phyloP scores from a whole-genome alignment of 805 yeast genomes.

The Teunomyces gatunensis region DNA sequence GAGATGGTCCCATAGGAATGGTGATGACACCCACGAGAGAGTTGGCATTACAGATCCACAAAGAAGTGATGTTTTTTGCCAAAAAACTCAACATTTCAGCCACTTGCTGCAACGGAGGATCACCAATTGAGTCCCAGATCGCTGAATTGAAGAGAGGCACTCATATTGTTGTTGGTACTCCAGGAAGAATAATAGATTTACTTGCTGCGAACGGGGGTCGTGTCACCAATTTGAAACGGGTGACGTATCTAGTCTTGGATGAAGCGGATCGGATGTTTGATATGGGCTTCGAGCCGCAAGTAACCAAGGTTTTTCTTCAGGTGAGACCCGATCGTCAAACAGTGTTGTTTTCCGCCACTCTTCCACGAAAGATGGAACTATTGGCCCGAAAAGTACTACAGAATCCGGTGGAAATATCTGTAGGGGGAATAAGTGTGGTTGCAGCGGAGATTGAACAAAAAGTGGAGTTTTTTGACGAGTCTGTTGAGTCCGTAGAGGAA shows the following conservation, averaged over 20 bases:
- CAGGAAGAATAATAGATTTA: slow-evolving; percentile 90
- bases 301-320: slow-evolving; percentile 70
- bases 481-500: slow-evolving; percentile 18
- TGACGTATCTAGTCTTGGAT: slow-evolving; percentile 84
- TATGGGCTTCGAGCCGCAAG: slow-evolving; percentile 96
- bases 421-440: slow-evolving; percentile 79
- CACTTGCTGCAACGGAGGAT: slow-evolving; percentile 89
- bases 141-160: slow-evolving; percentile 74
- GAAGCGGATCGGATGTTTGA: slow-evolving; percentile 98
- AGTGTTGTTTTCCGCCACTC: slow-evolving; percentile 90
- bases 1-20: slow-evolving; percentile 73
- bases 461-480: slow-evolving; percentile 58
- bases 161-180: slow-evolving; percentile 87
- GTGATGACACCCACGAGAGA: slow-evolving; percentile 92
- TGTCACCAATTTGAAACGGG: slow-evolving; percentile 61
- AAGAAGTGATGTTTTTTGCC: slow-evolving; percentile 61
- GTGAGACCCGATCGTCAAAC: slow-evolving; percentile 86
- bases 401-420: slow-evolving; percentile 70
- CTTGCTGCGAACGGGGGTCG: slow-evolving; percentile 81
- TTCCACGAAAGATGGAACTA: slow-evolving; percentile 74
- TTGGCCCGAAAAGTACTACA: slow-evolving; percentile 65
- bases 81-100: slow-evolving; percentile 49
- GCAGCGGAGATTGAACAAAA: slow-evolving; percentile 76
- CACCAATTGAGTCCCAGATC: slow-evolving; percentile 78
- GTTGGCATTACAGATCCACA: slow-evolving; percentile 77